Base-by-base conservation (phyloP, 495 filamentous ascomycete genomes). In the Penicillium daleae region DNA sequence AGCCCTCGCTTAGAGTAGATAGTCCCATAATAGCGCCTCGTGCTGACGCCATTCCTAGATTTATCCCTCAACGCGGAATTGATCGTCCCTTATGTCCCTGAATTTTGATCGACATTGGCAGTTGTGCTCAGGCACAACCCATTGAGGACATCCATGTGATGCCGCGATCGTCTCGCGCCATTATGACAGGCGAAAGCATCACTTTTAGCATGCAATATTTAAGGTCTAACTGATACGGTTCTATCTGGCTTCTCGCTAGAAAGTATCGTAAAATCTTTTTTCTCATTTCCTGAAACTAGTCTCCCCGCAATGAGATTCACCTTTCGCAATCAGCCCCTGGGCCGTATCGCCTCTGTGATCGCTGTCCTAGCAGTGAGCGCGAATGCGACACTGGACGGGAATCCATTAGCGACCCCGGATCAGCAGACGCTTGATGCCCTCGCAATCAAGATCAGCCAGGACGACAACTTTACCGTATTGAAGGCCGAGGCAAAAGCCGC, bases 401-500 rank as follows among this genome's bases (percentile, higher is more conserved):
- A 67, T 32, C 65, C 65, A 17, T 46, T 67, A 1, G 61, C 65
- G 1, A 67, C 65, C 3, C 17, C 52, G 17, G 61, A 67, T n/a
- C 64, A 67, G 46, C 32, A 21, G 0, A 6, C 42, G 17, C 31
- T 67, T 0, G 61, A 67, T 54, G 57, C 52, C 1, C 57, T 64
- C 12, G 57, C 61, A 2, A 64, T 64, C 35, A 21, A 67, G 37
- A 35, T 67, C 46, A 60, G 59, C 42, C 40, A 64, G 6, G 26
- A 67, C 9, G 22, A 64, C 22, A 57, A 22, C 19, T 67, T 67
- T 29, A n/a, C 24, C 2, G 44, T 67, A 3, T 62, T 67, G 21
- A 64, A 61, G 19, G 65, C 65, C 6, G 51, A 64, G 24, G 65
- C 61, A 0, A 67, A 67, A n/a, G 61, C 48, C 29, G 61, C 61